Evolutionary conservation across 495 filamentous ascomycete genomes (phyloP).

Genomic region (Collariella sp.): DNA sequence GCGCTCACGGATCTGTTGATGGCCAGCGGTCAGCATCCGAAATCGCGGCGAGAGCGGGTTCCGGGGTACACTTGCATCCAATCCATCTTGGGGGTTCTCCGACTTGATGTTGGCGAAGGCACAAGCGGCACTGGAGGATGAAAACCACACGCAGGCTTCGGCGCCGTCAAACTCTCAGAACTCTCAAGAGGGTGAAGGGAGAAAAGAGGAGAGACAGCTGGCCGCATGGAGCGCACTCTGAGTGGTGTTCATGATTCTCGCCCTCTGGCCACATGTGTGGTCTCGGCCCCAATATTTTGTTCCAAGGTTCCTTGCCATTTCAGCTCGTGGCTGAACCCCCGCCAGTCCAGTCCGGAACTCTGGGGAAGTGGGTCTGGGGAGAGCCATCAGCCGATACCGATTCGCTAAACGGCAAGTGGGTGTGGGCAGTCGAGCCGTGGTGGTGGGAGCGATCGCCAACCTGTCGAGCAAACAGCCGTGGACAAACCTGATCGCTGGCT

Average conservation of each 20-base stretch:
- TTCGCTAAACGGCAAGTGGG: background rate
- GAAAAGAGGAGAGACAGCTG: background rate
- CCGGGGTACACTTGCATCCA: conserved; percentile 2
- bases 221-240: background rate
- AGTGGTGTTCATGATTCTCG: background rate
- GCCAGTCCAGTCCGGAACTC: too few relatives aligned
- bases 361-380: background rate
- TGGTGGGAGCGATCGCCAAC: too few relatives aligned
- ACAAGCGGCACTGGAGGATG: too few relatives aligned
- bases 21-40: background rate
- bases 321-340: background rate
- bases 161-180: too few relatives aligned
- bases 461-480: too few relatives aligned
- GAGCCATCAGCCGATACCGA: background rate
- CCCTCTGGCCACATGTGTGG: background rate
- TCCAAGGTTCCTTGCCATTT: too few relatives aligned
- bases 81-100: background rate
- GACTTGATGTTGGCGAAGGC: background rate
- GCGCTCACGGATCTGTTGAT: conserved; percentile 32
- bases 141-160: too few relatives aligned
- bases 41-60: background rate
- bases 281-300: background rate
- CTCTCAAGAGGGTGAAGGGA: background rate
- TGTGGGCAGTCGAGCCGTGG: too few relatives aligned
- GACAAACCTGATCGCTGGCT: too few relatives aligned